phyloP scores from a whole-genome alignment of 345 rosid species.

The Eucalyptus fibrosa region DNA sequence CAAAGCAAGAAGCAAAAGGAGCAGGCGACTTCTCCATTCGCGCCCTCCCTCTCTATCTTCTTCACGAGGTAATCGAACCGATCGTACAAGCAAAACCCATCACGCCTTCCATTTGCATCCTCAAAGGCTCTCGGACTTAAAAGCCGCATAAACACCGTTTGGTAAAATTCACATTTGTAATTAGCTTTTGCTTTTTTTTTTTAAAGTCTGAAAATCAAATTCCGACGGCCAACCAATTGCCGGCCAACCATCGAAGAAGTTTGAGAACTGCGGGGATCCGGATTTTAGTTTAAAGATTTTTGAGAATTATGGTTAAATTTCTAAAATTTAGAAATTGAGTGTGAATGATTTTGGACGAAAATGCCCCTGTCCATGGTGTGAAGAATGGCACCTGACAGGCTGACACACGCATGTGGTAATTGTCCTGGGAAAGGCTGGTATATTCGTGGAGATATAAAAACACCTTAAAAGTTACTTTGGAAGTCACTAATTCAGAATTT shows the following conservation, averaged over 20 bases:
- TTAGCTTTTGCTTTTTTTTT: too few species aligned
- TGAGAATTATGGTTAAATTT: not conserved
- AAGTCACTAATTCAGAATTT: too few species aligned
- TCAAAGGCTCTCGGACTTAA: not conserved
- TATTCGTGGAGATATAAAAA: too few species aligned
- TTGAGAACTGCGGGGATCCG: not conserved
- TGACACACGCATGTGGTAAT: not conserved
- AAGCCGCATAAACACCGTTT: too few species aligned
- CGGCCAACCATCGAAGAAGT: not conserved
- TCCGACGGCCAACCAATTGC: too few species aligned
- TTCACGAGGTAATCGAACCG: not conserved
- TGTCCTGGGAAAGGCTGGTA: too few species aligned
- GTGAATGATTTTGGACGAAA: not conserved
- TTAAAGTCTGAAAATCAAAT: too few species aligned
- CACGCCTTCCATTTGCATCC: not conserved
- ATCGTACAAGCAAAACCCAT: not conserved
- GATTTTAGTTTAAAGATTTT: not conserved
- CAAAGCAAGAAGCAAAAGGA: not conserved
- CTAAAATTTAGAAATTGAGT: not conserved
- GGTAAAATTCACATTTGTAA: too few species aligned
- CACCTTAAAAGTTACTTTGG: too few species aligned
- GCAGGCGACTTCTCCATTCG: not conserved
- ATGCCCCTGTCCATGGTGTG: not conserved
- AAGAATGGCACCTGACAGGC: not conserved
- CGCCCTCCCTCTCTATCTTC: not conserved